phyloP scores from a whole-genome alignment of 1,284 basidiomycete genomes.

The Caloboletus inedulis region DNA sequence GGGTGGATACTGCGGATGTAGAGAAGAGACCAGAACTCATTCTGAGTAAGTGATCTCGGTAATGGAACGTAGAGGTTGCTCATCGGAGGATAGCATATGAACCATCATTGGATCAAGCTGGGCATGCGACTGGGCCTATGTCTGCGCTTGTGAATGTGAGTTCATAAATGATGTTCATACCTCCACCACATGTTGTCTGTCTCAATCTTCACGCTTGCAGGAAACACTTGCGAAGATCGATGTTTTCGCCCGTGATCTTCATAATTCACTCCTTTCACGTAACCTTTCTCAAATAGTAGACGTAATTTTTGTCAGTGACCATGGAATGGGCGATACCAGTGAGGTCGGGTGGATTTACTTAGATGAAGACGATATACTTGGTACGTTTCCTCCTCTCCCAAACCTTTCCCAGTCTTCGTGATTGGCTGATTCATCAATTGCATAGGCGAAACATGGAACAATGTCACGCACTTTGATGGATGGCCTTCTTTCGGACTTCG shows the following conservation, averaged over 20 bases:
- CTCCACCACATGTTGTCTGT: not conserved
- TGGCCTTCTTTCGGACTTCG: slow-evolving; percentile 86
- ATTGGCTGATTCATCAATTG: not conserved
- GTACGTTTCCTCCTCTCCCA: slow-evolving; percentile 23
- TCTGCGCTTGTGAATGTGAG: slow-evolving; percentile 70
- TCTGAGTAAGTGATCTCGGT: slow-evolving; percentile 49
- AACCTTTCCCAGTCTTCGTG: not conserved
- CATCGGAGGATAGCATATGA: slow-evolving; percentile 56
- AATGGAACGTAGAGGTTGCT: not conserved
- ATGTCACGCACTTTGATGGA: slow-evolving; percentile 41
- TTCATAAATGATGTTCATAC: not conserved
- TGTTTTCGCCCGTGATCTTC: slow-evolving; percentile 68
- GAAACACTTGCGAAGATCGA: slow-evolving; percentile 70
- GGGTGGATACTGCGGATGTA: slow-evolving; percentile 70
- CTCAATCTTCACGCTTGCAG: slow-evolving; percentile 35
- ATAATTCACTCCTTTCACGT: slow-evolving; percentile 59
- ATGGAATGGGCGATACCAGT: slow-evolving; percentile 89
- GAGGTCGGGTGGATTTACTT: slow-evolving; percentile 75
- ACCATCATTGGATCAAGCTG: slow-evolving; percentile 77
- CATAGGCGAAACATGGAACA: slow-evolving; percentile 28
- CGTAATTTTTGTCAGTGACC: slow-evolving; percentile 87
- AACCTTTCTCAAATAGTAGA: slow-evolving; percentile 84
- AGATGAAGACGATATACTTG: slow-evolving; percentile 67
- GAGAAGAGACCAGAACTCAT: slow-evolving; percentile 74
- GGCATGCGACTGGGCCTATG: slow-evolving; percentile 75